Conservation (phyloP, 176 grass and related monocot genomes). For the Musa schizocarpa region DNA sequence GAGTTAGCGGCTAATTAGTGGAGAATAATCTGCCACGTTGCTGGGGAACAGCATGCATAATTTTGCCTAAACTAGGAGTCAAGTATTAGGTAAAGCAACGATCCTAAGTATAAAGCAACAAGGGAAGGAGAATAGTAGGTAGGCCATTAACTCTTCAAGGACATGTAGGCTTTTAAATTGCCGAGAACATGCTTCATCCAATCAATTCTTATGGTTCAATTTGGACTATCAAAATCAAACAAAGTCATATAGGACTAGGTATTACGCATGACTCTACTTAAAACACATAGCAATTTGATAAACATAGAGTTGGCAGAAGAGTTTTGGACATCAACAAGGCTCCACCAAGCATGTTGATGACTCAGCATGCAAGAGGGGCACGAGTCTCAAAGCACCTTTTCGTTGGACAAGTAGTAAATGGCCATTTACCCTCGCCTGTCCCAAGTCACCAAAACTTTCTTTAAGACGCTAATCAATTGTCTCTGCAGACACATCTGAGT, state of each 20-base stretch:
- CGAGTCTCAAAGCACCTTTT: neutral
- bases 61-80: no score
- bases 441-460: neutral
- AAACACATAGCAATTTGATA: neutral
- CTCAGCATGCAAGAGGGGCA: neutral
- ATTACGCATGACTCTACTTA: neutral
- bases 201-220: neutral
- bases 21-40: neutral
- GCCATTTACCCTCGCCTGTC: neutral
- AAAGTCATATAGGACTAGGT: neutral
- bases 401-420: neutral
- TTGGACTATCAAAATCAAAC: neutral
- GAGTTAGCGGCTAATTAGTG: neutral
- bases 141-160: neutral
- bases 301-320: neutral
- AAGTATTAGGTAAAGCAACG: no score
- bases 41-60: neutral
- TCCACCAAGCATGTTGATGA: neutral
- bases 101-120: neutral
- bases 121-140: neutral
- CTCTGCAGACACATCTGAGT: no score
- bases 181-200: neutral
- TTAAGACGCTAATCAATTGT: neutral
- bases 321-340: neutral
- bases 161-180: neutral